These are phyloP conservation scores for Globisporangium iwayamae DNA, from an alignment of 352 stramenopile species.

Conservation along the genomic window DNA sequence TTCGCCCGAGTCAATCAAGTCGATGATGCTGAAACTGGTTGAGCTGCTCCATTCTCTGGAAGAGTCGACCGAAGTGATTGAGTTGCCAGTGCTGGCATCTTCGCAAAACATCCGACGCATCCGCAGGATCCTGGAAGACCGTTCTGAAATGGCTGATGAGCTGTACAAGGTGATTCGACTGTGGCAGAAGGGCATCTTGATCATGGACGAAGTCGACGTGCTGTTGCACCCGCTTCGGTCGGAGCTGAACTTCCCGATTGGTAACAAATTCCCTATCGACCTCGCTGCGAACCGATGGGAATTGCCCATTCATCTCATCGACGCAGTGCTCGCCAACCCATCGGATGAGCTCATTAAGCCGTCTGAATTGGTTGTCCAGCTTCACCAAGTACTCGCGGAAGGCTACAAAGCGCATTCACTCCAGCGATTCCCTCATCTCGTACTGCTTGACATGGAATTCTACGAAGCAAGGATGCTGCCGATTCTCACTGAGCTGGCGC, in stretches of 20 bases:
- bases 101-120: conserved; percentile 77
- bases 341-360: conserved; percentile 6
- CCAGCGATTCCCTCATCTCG: conserved; percentile 96
- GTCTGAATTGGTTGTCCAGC: conserved; percentile 34
- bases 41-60: conserved; percentile 91
- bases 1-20: conserved; percentile 98
- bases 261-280: conserved; percentile 90
- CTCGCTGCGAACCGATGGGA: conserved; percentile 89
- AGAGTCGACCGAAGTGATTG: conserved; percentile 70
- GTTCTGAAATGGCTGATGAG: conserved; percentile 89
- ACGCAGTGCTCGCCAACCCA: conserved; percentile 87
- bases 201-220: conserved; percentile 94
- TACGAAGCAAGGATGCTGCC: conserved; percentile 94
- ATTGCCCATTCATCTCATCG: conserved; percentile 91
- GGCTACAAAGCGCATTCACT: conserved; percentile 93
- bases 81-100: conserved; percentile 47
- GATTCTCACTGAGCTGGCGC: conserved; percentile 87
- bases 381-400: conserved; percentile 89
- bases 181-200: conserved; percentile 93
- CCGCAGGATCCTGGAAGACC: conserved; percentile 63
- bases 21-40: conserved; percentile 98
- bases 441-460: conserved; percentile 96
- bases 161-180: conserved; percentile 84
- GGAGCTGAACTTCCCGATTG: conserved; percentile 91
- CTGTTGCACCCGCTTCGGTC: conserved; percentile 88